Conservation (phyloP, 108 stramenopile genomes). For the Nitzschia putrida region DNA sequence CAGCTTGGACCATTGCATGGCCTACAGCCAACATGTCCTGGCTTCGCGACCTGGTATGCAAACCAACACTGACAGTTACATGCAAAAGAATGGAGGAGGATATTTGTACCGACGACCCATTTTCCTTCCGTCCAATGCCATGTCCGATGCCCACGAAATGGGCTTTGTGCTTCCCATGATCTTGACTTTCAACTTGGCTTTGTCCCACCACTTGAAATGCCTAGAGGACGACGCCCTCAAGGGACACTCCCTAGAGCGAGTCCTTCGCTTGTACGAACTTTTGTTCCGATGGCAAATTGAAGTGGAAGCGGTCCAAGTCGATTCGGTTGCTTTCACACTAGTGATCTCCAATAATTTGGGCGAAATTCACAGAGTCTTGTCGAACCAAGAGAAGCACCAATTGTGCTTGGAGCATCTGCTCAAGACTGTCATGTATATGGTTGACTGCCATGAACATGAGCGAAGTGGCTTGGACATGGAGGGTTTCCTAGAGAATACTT, state of each 20-base stretch:
- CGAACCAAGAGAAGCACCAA: slow-evolving; percentile 24
- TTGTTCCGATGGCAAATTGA: slow-evolving; percentile 28
- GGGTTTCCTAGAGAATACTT: slow-evolving; percentile 21
- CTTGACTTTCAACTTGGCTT: slow-evolving; percentile 35
- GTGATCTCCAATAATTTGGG: slow-evolving; percentile 36
- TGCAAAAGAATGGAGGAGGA: slow-evolving; percentile 6
- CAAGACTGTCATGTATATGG: slow-evolving; percentile 40
- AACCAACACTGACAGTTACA: background rate
- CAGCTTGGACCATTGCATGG: slow-evolving; percentile 20
- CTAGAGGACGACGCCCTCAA: background rate
- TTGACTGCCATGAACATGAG: slow-evolving; percentile 9
- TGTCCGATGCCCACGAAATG: slow-evolving; percentile 25
- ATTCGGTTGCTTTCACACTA: slow-evolving; percentile 30
- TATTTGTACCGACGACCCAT: slow-evolving; percentile 34
- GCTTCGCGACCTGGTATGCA: background rate
- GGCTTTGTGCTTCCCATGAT: slow-evolving; percentile 22
- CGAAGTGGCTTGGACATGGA: slow-evolving; percentile 12
- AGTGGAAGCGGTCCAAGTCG: slow-evolving; percentile 8
- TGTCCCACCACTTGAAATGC: slow-evolving; percentile 28
- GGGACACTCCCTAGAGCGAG: slow-evolving; percentile 5
- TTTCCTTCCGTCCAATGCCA: slow-evolving; percentile 11
- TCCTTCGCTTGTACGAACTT: slow-evolving; percentile 31
- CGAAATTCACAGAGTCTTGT: slow-evolving; percentile 30
- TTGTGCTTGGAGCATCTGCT: slow-evolving; percentile 34
- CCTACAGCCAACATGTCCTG: slow-evolving; percentile 10